Evolutionary conservation across 768 basidiomycete species (phyloP), one percentile per base, ranked within the genome.

Genomic region (Lactifluus volemus): DNA sequence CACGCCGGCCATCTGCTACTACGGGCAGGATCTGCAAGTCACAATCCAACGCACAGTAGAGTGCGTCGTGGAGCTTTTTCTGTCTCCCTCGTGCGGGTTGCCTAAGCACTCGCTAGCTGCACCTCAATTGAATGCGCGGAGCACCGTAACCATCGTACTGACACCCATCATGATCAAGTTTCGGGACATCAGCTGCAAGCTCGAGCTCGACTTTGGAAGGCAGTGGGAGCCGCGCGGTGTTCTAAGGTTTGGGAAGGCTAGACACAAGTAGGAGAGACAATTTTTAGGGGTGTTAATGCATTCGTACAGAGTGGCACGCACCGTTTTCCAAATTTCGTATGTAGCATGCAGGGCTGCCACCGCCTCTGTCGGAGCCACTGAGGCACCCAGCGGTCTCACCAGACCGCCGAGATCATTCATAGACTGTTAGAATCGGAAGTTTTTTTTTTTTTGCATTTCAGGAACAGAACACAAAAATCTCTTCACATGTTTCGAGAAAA

Each of bases 41-140:
- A 41, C 61, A 21, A 34, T 62, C 34, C 61, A 62, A 30, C 45
- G 30, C 17, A 53, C 61, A 17, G 38, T 62, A 30, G 61, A 62
- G 50, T 53, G 30, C 47, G 51, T 57, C 21, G 38, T 57, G 29
- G 48, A 44, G n/a, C 49, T 60, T 9, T 49, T 48, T 4, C 12
- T 1, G 2, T 39, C 48, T 4, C 19, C 30, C 17, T 25, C 52
- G 21, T 42, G 53, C 38, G 32, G 42, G n/a, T 12, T 21, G 29
- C 36, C 49, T 21, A 60, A 60, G 47, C 39, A 60, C 36, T 45
- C 47, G n/a, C 47, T 50, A 10, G 17, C 53, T 8, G n/a, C 36
- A 10, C 53, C 12, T n/a, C 25, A 17, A 4, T 9, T 48, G 47
- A 15, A 17, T 29, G 15, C 49, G 41, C 30, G 41, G n/a, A 10